phyloP scores from a whole-genome alignment of 2,329 filamentous ascomycete species.

The Fusarium lateritium region DNA sequence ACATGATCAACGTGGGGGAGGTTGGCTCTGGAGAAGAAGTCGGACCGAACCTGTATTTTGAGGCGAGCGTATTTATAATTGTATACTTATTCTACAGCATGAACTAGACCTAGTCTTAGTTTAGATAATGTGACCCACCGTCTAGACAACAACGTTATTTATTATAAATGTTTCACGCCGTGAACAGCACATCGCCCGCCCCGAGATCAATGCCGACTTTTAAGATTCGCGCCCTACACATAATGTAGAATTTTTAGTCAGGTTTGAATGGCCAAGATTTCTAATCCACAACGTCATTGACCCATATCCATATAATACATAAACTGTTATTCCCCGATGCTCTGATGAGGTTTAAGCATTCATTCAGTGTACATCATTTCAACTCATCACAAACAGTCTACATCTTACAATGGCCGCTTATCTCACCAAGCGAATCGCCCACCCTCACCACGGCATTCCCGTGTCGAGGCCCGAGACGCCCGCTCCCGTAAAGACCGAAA shows the following conservation, averaged over 20 bases:
- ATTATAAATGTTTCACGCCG: conserved; percentile 26
- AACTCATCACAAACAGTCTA: background rate
- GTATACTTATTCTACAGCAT: conserved; percentile 11
- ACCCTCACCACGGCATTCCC: conserved; percentile 49
- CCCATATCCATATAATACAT: conserved; percentile 16
- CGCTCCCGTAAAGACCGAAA: conserved; percentile 36
- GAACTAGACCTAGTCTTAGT: background rate
- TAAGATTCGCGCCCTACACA: background rate
- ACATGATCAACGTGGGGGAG: background rate
- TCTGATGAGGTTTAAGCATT: background rate
- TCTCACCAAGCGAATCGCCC: conserved; percentile 45
- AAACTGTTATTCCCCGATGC: background rate
- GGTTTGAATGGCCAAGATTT: conserved; percentile 11
- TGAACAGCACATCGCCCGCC: background rate
- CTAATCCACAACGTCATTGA: conserved; percentile 38
- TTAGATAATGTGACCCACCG: conserved; percentile 21
- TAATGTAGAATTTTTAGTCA: background rate
- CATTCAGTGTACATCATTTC: background rate
- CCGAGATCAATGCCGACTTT: background rate
- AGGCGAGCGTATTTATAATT: conserved; percentile 27
- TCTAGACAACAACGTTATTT: conserved; percentile 24
- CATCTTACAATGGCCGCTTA: conserved; percentile 47
- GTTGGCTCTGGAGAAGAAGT: conserved; percentile 1
- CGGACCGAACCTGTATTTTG: conserved; percentile 10
- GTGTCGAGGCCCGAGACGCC: conserved; percentile 47